Evolutionary conservation across 1,284 basidiomycete species (phyloP), one percentile per base, ranked within the genome.

Genomic region (Blastosporella zonata): DNA sequence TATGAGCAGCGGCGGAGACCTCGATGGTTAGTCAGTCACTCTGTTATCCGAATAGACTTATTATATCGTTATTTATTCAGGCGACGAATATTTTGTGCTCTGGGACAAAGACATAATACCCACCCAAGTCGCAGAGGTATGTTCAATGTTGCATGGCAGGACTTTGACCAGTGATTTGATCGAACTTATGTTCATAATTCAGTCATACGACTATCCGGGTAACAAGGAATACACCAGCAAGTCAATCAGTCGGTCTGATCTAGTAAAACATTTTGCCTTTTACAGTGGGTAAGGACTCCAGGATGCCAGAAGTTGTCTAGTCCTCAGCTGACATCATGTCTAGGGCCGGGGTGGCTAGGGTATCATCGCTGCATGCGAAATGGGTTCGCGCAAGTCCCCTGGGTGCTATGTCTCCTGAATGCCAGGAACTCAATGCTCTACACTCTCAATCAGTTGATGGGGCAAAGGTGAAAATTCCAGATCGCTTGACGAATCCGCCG

Each of bases 371-470:
- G 10, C 81, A 84, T 50, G 70, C 71, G 2, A 76, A 78, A 62
- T 85, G 82, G 82, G 73, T 76, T 33, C 70, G 75, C 1, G 67
- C 65, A 35, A 77, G 74, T 47, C 72, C 77, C 0, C 63, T 74
- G 40, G 82, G 82, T n/a, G 81, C 82, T 0, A 67, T 83, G 55
- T 77, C 77, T 57, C 63, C 73, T 0, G 74, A 84, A 64, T 85
- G 82, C 55, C 82, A 84, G 59, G 82, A 85, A 56, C 67, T 85
- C 23, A 84, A 84, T 52, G 82, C 82, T 0, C 63, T 85, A 4
- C 81, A 85, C 55, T 85, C 82, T 2, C 79, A 82, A 47, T 79
- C 75, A 2, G 82, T 84, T 1, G 82, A 84, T 55, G 82, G 82
- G 0, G 82, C 76, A 0, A 70, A 71, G 6, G 74, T 84, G 40